Percentiles rank a stretch among this genome's conserved stretches.
Conservation (phyloP, 352 stramenopile species). For the Phytophthora hibernalis region DNA sequence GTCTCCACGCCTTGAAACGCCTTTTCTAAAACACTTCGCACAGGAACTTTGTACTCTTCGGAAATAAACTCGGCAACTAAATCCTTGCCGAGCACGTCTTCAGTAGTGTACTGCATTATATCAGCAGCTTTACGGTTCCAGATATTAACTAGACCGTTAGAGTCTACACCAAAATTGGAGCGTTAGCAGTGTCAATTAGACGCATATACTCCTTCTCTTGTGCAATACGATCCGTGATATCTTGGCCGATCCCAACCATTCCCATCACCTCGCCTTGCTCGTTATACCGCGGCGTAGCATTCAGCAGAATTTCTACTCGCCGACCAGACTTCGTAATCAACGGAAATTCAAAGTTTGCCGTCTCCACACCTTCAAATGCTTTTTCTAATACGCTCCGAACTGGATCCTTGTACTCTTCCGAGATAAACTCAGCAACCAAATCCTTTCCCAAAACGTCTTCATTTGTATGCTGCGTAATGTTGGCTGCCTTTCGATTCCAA, state of each 20-base stretch:
- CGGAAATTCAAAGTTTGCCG: slow-evolving; percentile 64
- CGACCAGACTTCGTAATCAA: slow-evolving; percentile 57
- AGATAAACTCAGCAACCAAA: slow-evolving; percentile 46
- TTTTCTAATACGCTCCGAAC: slow-evolving; percentile 44
- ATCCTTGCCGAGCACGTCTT: slow-evolving; percentile 79
- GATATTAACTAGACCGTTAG: slow-evolving; percentile 61
- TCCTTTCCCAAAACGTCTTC: slow-evolving; percentile 58
- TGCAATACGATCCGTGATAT: slow-evolving; percentile 67
- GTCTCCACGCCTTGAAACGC: slow-evolving; percentile 64
- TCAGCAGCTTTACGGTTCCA: slow-evolving; percentile 85
- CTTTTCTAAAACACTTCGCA: slow-evolving; percentile 46
- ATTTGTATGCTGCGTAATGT: slow-evolving; percentile 64
- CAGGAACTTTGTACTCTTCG: slow-evolving; percentile 36
- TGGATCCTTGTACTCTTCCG: slow-evolving; percentile 39
- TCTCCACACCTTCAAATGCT: slow-evolving; percentile 61
- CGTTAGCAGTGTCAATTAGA: slow-evolving; percentile 76
- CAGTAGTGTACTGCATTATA: slow-evolving; percentile 77
- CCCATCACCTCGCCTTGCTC: slow-evolving; percentile 60
- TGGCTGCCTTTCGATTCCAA: slow-evolving; percentile 67
- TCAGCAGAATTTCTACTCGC: slow-evolving; percentile 59
- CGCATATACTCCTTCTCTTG: slow-evolving; percentile 72
- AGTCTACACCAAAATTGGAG: slow-evolving; percentile 72
- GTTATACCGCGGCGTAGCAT: slow-evolving; percentile 59
- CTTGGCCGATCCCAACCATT: slow-evolving; percentile 64
- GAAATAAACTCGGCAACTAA: slow-evolving; percentile 70